Evolutionary conservation across 225 moss, liverwort and hornwort genomes (phyloP).

Genomic region (Anthoceros angustus): DNA sequence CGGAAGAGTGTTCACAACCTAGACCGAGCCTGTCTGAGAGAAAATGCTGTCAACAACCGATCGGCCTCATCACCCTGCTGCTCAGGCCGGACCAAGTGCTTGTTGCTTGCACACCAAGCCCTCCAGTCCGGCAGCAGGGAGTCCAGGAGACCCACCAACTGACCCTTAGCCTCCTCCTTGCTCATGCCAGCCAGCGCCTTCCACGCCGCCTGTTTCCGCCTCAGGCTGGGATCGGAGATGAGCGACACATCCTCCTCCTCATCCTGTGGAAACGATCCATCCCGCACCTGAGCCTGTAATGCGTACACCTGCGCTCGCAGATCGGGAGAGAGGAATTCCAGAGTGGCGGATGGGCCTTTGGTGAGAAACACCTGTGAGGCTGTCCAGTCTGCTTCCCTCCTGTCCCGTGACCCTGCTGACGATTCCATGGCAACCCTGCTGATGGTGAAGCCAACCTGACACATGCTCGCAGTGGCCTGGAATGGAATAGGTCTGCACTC

Average conservation of each 20-base stretch:
- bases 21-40: background rate
- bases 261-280: conserved; percentile 53
- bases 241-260: conserved; percentile 51
- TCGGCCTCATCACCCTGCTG: conserved; percentile 60
- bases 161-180: conserved; percentile 42
- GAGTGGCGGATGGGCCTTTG: conserved; percentile 68
- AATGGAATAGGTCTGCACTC: no score
- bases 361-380: conserved; percentile 67
- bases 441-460: no score
- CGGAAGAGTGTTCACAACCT: background rate
- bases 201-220: conserved; percentile 56
- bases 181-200: conserved; percentile 45
- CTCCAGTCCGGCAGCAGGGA: conserved; percentile 56
- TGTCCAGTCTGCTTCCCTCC: conserved; percentile 50
- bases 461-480: no score
- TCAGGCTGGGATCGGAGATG: conserved; percentile 42
- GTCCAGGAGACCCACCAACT: conserved; percentile 46
- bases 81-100: conserved; percentile 15
- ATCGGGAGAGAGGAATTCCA: conserved; percentile 56
- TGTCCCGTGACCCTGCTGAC: no score
- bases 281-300: conserved; percentile 57
- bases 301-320: conserved; percentile 45
- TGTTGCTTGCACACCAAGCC: conserved; percentile 47
- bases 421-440: no score
- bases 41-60: conserved; percentile 50